phyloP scores from a whole-genome alignment of 202 grass and related monocot genomes.

The Schoenoplectus tabernaemontani region DNA sequence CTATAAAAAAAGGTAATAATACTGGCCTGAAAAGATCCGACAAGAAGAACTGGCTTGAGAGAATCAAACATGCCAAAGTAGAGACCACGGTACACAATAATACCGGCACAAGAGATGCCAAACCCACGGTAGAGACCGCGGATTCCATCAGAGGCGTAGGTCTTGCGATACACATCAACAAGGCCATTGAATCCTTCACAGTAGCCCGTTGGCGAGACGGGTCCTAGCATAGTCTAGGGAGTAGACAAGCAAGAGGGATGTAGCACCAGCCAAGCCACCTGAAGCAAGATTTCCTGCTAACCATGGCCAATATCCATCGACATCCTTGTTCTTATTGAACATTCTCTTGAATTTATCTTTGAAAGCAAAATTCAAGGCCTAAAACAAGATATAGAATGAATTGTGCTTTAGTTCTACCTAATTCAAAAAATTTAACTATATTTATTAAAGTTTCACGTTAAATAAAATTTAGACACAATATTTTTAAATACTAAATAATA shows the following conservation, averaged over 20 bases:
- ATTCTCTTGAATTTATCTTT: conserved; percentile 99
- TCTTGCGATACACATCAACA: conserved; percentile 90
- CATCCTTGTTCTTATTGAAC: conserved; percentile 96
- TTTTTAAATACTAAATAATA: too few relatives aligned
- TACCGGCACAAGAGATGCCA: conserved; percentile 80
- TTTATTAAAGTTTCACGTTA: too few relatives aligned
- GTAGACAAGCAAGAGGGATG: conserved; percentile 77
- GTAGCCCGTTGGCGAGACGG: conserved; percentile 64
- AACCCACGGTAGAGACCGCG: conserved; percentile 93
- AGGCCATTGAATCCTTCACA: conserved; percentile 87
- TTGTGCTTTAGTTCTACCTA: too few relatives aligned
- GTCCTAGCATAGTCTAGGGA: conserved; percentile 91
- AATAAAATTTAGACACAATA: too few relatives aligned
- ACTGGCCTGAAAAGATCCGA: conserved; percentile 60
- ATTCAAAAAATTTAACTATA: too few relatives aligned
- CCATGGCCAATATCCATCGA: conserved; percentile 89
- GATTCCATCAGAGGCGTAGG: conserved; percentile 64
- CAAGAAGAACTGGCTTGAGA: conserved; percentile 82
- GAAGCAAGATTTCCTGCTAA: conserved; percentile 90
- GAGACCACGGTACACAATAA: conserved; percentile 91
- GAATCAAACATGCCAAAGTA: conserved; percentile 93
- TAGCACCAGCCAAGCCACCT: conserved; percentile 89
- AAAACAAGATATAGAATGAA: too few relatives aligned
- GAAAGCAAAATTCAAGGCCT: conserved; percentile 97
- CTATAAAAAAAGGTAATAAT: background rate